Conservation (phyloP, 176 grass and related monocot genomes). For the Oryza rufipogon region DNA sequence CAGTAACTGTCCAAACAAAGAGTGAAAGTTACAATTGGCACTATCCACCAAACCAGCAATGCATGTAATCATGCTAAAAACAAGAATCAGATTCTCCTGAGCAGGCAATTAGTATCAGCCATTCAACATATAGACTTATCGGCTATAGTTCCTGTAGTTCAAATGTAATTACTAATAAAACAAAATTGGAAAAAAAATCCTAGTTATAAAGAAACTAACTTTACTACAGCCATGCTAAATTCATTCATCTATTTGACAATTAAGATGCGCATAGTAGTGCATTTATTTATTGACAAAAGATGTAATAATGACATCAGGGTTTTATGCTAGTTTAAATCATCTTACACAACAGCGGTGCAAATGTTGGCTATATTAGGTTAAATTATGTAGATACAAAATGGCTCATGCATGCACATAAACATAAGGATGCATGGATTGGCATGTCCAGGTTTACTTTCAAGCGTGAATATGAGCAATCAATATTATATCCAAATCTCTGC, state of each 20-base stretch:
- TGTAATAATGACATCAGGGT: neutral
- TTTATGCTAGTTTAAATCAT: neutral
- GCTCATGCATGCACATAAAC: neutral
- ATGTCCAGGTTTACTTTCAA: slow-evolving; percentile 21
- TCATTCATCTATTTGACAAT: slow-evolving; percentile 13
- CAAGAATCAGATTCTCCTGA: slow-evolving; percentile 18
- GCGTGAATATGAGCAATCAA: slow-evolving; percentile 7
- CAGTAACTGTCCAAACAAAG: neutral
- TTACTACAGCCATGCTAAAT: neutral
- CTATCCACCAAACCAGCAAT: neutral
- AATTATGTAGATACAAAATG: slow-evolving; percentile 19
- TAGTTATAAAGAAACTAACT: neutral
- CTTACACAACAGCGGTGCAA: neutral
- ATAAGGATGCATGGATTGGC: slow-evolving; percentile 12
- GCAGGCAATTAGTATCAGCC: neutral
- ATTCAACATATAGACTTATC: slow-evolving; percentile 12
- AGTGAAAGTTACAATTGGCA: slow-evolving; percentile 2
- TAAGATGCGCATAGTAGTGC: neutral
- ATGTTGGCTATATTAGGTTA: slow-evolving; percentile 11
- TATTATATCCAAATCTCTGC: neutral
- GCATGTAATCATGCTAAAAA: slow-evolving; percentile 1
- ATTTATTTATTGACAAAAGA: neutral
- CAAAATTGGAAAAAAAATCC: slow-evolving; percentile 14
- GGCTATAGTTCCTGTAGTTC: neutral
- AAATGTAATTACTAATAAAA: slow-evolving; percentile 10